Conservation (phyloP, 2,329 filamentous ascomycete species). For the Ceratocystis harringtonii region DNA sequence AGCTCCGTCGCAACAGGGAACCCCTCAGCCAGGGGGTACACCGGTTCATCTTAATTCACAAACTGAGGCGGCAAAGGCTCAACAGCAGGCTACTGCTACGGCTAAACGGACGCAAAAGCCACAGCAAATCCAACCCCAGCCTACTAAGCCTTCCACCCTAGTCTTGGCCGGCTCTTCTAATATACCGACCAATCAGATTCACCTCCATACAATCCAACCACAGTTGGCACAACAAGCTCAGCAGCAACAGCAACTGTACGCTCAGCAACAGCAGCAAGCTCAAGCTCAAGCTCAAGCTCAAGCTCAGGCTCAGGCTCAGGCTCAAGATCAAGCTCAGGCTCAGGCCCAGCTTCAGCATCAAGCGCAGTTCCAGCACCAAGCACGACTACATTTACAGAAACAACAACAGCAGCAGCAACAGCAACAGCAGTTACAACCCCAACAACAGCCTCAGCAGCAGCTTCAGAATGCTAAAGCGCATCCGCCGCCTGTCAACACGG, state of each 20-base stretch:
- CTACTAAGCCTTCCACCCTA: constrained; percentile 12
- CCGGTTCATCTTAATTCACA: constrained; percentile 5
- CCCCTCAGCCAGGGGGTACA: not conserved
- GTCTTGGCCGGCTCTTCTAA: not conserved
- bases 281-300: not conserved
- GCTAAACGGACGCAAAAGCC: constrained; percentile 9
- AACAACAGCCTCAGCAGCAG: constrained; percentile 16
- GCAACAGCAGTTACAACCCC: constrained; percentile 19
- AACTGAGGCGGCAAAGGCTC: constrained; percentile 17
- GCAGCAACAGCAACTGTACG: constrained; percentile 20
- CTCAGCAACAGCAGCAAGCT: constrained; percentile 17
- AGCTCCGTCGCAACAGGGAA: constrained; percentile 1
- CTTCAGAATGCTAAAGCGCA: constrained; percentile 25
- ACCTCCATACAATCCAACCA: constrained; percentile 17
- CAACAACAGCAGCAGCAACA: constrained; percentile 8
- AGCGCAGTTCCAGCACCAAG: constrained; percentile 16
- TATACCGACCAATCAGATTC: constrained; percentile 13
- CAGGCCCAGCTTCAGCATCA: constrained; percentile 20
- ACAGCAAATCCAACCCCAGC: constrained; percentile 14
- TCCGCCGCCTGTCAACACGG: constrained; percentile 36
- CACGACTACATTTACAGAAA: constrained; percentile 1
- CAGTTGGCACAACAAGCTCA: constrained; percentile 19
- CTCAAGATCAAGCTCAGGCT: constrained; percentile 20
- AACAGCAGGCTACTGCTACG: constrained; percentile 13
- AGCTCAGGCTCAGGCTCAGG: constrained; percentile 22